Evolutionary conservation across 1,284 basidiomycete species (phyloP), one percentile per base, ranked within the genome.

Genomic region (Ganoderma lucidum): DNA sequence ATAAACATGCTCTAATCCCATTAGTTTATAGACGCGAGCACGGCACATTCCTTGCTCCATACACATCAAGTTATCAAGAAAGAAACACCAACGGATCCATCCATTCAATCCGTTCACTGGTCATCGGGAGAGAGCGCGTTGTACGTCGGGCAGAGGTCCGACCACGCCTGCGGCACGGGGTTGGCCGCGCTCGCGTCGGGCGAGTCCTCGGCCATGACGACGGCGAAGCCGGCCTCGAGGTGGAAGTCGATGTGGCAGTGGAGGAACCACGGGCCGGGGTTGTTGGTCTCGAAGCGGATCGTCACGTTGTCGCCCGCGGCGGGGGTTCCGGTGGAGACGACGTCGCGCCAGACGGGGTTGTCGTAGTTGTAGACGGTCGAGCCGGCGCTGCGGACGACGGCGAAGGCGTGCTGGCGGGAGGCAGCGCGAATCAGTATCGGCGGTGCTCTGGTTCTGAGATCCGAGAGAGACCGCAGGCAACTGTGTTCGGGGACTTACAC

Each of bases 281-380:
- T 75, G 69, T 75, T 55, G 17, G 74, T 75, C 61, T 51, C 53
- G 71, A 78, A 78, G 12, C 78, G 74, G 62, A 77, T 75, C 8
- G 76, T 80, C 41, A 80, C 80, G 60, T 80, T 80, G 69, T 80
- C 80, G n/a, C 73, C 70, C 0, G 68, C 64, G 15, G 63, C 64
- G 39, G 72, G 72, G 23, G 68, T 69, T 15, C 80, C 80, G 62
- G 78, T 77, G 70, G 71, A 78, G 51, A 81, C 80, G 23, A 76
- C 75, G 68, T 81, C 80, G 65, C 80, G 77, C 32, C 72, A 75
- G 69, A 80, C 72, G 15, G 80, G 80, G 74, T 81, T 77, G 42
- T 67, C 79, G 65, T 75, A 81, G 75, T 81, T 81, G 71, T 78
- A 78, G 0, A 55, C 71, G 23, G 69, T 71, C 62, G 68, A 76